Evolutionary conservation across 2,329 filamentous ascomycete species (phyloP), one percentile per base, ranked within the genome.

Genomic region (Metarhizium album): DNA sequence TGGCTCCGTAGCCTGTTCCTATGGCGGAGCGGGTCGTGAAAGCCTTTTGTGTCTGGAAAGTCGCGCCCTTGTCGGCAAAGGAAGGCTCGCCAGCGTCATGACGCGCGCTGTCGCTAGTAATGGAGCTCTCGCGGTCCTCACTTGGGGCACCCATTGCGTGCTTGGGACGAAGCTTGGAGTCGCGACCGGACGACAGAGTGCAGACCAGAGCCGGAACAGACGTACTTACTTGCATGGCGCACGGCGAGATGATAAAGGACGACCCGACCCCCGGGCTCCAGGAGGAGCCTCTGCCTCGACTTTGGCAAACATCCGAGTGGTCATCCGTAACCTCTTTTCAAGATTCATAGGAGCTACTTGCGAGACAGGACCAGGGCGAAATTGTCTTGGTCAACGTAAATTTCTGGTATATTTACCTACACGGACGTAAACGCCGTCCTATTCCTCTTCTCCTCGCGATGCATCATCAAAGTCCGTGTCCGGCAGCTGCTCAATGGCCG

Each of bases 21-120:
- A 63, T 50, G 2, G 59, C 60, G 0, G 61, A 63, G 0, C 62
- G 51, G 0, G 58, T 62, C 2, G 50, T 61, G 53, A 63, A 55
- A 45, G 38, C 62, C 68, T 49, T 75, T 20, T 20, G 16, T 9
- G 37, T 40, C n/a, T 40, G 9, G 18, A 40, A 40, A 8, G 37
- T 14, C 9, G 33, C 16, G 14, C 14, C 11, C 14, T 35, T 16
- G 33, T 35, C 2, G 16, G 16, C 16, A 13, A 13, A 11, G 11
- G 33, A 35, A 13, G 33, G 33, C 9, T 35, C 9, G 33, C 33
- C 16, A 35, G 9, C 33, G 33, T n/a, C 33, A 35, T 35, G 11
- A 14, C 11, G 16, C 18, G n/a, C 18, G 2, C 6, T 5, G n/a
- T 20, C 37, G 37, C 16, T 40, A 5, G n/a, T 22, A 9, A 35